Base-by-base conservation (phyloP, 306 rosid genomes). In the Echinosophora koreensis region DNA sequence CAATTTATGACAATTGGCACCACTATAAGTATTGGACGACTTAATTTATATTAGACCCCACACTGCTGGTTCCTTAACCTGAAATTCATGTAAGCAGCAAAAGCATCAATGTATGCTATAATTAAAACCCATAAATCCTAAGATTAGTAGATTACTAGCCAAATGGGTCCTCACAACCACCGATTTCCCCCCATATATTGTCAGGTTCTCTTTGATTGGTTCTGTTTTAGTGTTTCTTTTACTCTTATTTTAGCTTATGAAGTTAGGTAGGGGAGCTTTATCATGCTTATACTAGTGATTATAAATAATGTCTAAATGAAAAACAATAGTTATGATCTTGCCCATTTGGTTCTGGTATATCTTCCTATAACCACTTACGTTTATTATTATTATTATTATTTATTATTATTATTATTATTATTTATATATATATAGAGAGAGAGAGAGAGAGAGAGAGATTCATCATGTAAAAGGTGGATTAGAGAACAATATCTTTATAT, bases 251-350 rank as follows among this genome's bases (percentile, higher is more conserved):
- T 34, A 3, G n/a, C 2, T 0, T n/a, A 60, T 22, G 3, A 69
- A 69, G 77, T 78, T 78, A 18, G 77, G 82, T 78, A 14, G 55
- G 27, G 69, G 35, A 78, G 69, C 27, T 37, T 47, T 59, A 16
- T 60, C 71, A 71, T 50, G 30, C 37, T 46, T 47, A 49, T 30
- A 30, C 18, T 49, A 71, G 39, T 39, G 66, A 38, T 55, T 22
- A 5, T 17, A 17, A 10, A 56, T 12, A 18, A 7, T 73, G 46
- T 30, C 46, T 17, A 3, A 28, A 30, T 44, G 9, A 14, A 59
- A 42, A 17, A 15, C 56, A 30, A 60, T n/a, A 71, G 9, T 41
- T 55, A 71, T 51, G 58, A 47, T 41, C 52, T 62, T 28, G 13
- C 30, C 38, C 11, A 2, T 70, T 32, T 55, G 13, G 52, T 57